Percentiles rank a stretch among this genome's conserved stretches.
Evolutionary conservation across 1,139 yeast species (phyloP).

Genomic region (Schizosaccharomyces versatilis): DNA sequence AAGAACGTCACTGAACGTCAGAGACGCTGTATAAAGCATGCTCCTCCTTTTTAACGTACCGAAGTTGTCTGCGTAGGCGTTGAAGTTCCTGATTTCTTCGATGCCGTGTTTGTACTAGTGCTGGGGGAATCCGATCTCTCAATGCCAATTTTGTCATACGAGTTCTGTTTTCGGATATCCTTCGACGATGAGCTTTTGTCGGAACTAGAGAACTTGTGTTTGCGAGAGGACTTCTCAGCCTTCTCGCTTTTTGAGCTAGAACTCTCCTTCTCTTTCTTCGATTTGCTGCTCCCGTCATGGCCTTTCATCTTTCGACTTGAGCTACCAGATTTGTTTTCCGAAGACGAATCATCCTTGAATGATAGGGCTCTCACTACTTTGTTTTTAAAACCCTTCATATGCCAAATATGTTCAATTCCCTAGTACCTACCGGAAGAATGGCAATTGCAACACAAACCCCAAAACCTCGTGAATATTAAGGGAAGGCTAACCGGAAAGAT

Average conservation of each 20-base stretch:
- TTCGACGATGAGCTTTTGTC: background rate
- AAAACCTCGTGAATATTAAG: background rate
- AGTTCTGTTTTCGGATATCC: too few species aligned
- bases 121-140: too few species aligned
- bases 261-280: background rate
- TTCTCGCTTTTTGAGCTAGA: background rate
- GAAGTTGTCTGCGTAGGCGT: too few species aligned
- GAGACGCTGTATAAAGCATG: too few species aligned
- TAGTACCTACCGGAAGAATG: background rate
- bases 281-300: background rate
- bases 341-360: constrained; percentile 7
- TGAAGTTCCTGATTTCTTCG: too few species aligned
- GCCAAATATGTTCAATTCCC: background rate
- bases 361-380: constrained; percentile 14
- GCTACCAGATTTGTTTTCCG: background rate
- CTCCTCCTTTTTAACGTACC: too few species aligned
- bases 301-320: background rate
- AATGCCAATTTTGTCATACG: too few species aligned
- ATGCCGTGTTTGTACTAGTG: too few species aligned
- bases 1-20: too few species aligned
- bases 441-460: background rate
- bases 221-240: background rate
- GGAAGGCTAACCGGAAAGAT: background rate
- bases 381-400: constrained; percentile 17
- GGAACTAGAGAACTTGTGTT: background rate